Conservation (phyloP, 2,329 filamentous ascomycete species). For the Curvularia lunata region DNA sequence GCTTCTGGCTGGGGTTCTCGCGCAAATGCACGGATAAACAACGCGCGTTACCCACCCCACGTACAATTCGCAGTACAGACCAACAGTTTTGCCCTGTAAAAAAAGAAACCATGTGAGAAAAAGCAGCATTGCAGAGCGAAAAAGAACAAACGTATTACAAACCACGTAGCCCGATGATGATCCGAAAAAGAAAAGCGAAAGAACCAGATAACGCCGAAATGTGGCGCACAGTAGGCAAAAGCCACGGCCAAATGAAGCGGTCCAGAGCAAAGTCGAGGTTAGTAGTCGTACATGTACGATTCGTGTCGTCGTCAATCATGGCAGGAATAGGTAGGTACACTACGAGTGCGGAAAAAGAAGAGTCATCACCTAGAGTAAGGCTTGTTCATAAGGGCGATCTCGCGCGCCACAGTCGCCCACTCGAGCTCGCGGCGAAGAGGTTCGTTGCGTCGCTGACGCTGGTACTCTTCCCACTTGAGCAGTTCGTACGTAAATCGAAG, state of each 20-base stretch:
- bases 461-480: slow-evolving; percentile 89
- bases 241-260: slow-evolving; percentile 12
- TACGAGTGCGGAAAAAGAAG: slow-evolving; percentile 6
- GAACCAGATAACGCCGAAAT: slow-evolving; percentile 12
- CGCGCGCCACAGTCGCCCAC: slow-evolving; percentile 85
- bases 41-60: neutral
- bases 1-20: slow-evolving; percentile 22
- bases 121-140: too few relatives aligned
- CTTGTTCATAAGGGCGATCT: slow-evolving; percentile 94
- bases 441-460: slow-evolving; percentile 63
- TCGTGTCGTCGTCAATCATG: slow-evolving; percentile 33
- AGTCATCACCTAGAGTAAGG: slow-evolving; percentile 75
- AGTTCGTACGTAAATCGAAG: slow-evolving; percentile 91
- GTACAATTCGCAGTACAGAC: slow-evolving; percentile 5
- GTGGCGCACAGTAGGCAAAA: slow-evolving; percentile 12
- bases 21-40: slow-evolving; percentile 9
- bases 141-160: slow-evolving; percentile 3
- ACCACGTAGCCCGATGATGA: slow-evolving; percentile 1
- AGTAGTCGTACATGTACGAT: slow-evolving; percentile 31
- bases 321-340: slow-evolving; percentile 13
- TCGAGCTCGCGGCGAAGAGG: slow-evolving; percentile 78
- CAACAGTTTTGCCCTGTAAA: neutral
- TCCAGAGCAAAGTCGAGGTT: slow-evolving; percentile 12
- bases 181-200: slow-evolving; percentile 1
- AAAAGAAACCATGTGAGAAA: neutral